Conservation (phyloP, 495 filamentous ascomycete species). For the Aspergillus bridgeri region DNA sequence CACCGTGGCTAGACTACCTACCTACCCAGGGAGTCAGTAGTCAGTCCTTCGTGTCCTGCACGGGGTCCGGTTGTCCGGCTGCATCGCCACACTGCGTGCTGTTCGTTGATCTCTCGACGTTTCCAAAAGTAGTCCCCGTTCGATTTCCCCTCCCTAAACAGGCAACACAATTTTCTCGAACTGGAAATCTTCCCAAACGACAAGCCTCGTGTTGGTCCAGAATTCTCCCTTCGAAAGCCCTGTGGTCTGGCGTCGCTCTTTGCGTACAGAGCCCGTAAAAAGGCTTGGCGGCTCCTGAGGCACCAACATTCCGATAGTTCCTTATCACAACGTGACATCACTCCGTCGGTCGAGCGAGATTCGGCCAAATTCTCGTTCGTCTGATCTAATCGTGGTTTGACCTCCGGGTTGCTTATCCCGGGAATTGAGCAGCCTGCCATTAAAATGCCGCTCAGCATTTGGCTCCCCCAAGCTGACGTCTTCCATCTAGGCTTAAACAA, state of each 20-base stretch:
- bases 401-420: neutral
- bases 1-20: neutral
- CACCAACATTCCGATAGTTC: neutral
- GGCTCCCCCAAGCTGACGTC: neutral
- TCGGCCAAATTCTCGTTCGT: neutral
- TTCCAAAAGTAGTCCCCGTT: neutral
- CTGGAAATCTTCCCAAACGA: neutral
- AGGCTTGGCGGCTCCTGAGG: neutral
- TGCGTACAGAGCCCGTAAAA: neutral
- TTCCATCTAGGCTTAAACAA: neutral
- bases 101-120: neutral
- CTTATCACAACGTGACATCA: neutral
- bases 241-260: neutral
- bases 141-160: neutral
- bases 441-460: neutral
- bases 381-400: neutral
- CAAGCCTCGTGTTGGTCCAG: neutral
- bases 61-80: neutral
- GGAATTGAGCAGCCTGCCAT: neutral
- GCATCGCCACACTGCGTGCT: neutral
- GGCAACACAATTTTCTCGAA: neutral
- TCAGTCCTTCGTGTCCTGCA: no score
- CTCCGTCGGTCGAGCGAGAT: neutral
- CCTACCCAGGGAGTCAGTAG: no score
- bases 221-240: neutral